These are phyloP conservation scores for Lobosporangium transversale DNA, from an alignment of 192 early-diverging fungal species.

Conservation along the genomic window DNA sequence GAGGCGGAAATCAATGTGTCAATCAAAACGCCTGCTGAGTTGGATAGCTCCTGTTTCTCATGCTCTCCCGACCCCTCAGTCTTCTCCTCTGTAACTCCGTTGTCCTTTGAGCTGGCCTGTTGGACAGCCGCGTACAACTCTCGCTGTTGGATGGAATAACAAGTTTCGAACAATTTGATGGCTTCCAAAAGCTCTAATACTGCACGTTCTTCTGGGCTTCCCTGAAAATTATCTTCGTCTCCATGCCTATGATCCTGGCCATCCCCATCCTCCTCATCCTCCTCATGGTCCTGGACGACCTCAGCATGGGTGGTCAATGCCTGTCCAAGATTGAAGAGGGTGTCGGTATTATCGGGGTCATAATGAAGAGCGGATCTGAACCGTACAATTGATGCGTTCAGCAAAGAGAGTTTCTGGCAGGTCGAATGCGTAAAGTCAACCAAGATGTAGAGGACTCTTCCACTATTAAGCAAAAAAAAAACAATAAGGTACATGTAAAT, in stretches of 20 bases:
- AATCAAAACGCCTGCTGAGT: slow-evolving; percentile 56
- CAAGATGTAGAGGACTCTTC: slow-evolving; percentile 67
- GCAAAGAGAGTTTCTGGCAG: slow-evolving; percentile 53
- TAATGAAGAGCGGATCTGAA: slow-evolving; percentile 60
- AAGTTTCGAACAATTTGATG: slow-evolving; percentile 58
- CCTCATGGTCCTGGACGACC: slow-evolving; percentile 56
- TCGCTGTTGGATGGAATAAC: slow-evolving; percentile 59
- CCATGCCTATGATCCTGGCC: slow-evolving; percentile 53
- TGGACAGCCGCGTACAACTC: slow-evolving; percentile 47
- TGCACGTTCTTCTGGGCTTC: slow-evolving; percentile 58
- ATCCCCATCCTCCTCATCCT: slow-evolving; percentile 57
- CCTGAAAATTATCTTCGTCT: slow-evolving; percentile 57
- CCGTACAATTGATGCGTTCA: slow-evolving; percentile 63
- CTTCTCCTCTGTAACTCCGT: slow-evolving; percentile 2
- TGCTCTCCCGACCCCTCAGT: slow-evolving; percentile 8
- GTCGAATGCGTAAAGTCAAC: slow-evolving; percentile 59
- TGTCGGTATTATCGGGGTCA: slow-evolving; percentile 67
- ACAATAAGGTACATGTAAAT: too few species aligned
- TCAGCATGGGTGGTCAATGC: slow-evolving; percentile 69
- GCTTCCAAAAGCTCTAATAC: slow-evolving; percentile 59
- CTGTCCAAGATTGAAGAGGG: slow-evolving; percentile 75
- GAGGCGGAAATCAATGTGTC: slow-evolving; percentile 63
- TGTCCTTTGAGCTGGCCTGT: slow-evolving; percentile 14
- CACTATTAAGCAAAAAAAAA: too few species aligned
- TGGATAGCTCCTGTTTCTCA: slow-evolving; percentile 44